Percentiles rank a stretch among this genome's conserved stretches.
phyloP scores from a whole-genome alignment of 1,284 basidiomycete species.

The Apiotrichum sp. region DNA sequence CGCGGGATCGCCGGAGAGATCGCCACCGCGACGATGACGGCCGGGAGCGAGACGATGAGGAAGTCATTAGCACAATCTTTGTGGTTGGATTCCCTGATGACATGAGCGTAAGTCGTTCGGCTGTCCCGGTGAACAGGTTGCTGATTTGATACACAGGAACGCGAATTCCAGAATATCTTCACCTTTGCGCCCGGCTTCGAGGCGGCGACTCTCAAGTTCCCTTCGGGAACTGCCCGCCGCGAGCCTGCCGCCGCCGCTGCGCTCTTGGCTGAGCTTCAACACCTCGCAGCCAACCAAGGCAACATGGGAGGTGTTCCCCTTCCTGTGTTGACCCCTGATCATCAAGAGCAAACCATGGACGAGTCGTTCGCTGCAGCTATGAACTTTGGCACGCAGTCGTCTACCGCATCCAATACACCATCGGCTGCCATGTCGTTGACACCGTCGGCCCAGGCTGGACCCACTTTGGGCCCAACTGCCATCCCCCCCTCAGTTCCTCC shows the following conservation, averaged over 20 bases:
- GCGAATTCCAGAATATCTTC: constrained; percentile 99
- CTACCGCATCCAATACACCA: constrained; percentile 38
- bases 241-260: constrained; percentile 26
- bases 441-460: constrained; percentile 33
- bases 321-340: constrained; percentile 10
- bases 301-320: not conserved
- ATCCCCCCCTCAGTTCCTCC: constrained; percentile 26
- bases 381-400: constrained; percentile 35
- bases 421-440: constrained; percentile 52
- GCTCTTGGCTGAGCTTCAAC: constrained; percentile 35
- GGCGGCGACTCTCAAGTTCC: constrained; percentile 94
- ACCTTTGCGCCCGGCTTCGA: constrained; percentile 94
- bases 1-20: constrained; percentile 16
- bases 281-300: constrained; percentile 32
- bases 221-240: constrained; percentile 46
- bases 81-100: constrained; percentile 99
- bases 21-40: constrained; percentile 24
- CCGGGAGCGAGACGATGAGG: constrained; percentile 50
- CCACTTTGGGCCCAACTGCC: constrained; percentile 24
- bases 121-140: not conserved
- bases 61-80: constrained; percentile 97
- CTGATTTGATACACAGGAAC: constrained; percentile 58
- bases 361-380: constrained; percentile 34
- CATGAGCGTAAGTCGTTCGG: constrained; percentile 69
- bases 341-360: constrained; percentile 24